Evolutionary conservation across 176 grass and related monocot genomes (phyloP).

Genomic region (Oryza nivara): DNA sequence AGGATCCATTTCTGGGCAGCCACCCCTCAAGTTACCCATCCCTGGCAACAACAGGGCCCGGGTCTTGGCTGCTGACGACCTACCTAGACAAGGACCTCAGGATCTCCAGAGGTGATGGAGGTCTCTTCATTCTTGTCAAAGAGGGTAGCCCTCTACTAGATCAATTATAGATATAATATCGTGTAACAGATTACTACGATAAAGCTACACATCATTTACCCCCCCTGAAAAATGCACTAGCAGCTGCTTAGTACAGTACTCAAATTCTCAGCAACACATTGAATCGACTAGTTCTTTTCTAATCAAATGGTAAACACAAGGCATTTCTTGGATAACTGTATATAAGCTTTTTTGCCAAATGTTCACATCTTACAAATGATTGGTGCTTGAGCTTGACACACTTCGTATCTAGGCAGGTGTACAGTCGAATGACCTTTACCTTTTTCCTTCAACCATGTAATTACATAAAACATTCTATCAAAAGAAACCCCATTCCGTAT

Average conservation of each 20-base stretch:
- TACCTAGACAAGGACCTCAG: slow-evolving; percentile 90
- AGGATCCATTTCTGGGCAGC: slow-evolving; percentile 74
- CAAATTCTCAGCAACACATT: background rate
- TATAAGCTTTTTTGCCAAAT: background rate
- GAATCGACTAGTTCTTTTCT: background rate
- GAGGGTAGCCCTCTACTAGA: slow-evolving; percentile 81
- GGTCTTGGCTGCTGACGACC: slow-evolving; percentile 92
- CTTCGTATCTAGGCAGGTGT: background rate
- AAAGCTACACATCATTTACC: background rate
- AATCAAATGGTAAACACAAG: background rate
- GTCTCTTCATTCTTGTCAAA: slow-evolving; percentile 88
- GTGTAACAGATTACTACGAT: slow-evolving; percentile 26
- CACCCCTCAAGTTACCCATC: slow-evolving; percentile 72
- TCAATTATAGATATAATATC: slow-evolving; percentile 41
- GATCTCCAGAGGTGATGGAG: slow-evolving; percentile 89
- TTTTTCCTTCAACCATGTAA: no score
- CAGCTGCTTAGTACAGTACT: background rate
- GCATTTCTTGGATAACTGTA: background rate
- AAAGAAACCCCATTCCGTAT: background rate
- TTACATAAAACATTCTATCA: slow-evolving; percentile 29
- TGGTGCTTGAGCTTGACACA: background rate
- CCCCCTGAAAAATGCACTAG: background rate
- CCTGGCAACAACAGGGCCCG: slow-evolving; percentile 57
- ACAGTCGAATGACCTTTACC: no score
- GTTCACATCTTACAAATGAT: no score